Conservation (phyloP, 164 flowering plant genomes). For the Hamamelis virginiana region DNA sequence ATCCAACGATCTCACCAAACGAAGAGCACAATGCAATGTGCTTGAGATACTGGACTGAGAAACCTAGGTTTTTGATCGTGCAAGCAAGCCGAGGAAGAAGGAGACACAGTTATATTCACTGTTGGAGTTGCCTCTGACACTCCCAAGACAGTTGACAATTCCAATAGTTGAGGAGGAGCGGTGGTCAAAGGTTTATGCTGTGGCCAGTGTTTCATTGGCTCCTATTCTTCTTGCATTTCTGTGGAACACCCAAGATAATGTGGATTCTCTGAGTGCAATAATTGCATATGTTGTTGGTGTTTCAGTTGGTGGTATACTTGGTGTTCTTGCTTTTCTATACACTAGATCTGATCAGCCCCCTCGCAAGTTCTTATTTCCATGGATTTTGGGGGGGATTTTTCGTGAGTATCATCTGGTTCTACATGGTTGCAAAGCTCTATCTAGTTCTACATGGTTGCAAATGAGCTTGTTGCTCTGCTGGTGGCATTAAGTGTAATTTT, state of each 20-base stretch:
- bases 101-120: conserved; percentile 39
- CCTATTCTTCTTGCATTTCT: conserved; percentile 72
- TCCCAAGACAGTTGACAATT: conserved; percentile 84
- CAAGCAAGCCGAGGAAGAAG: too few relatives aligned
- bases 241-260: conserved; percentile 56
- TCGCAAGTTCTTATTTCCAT: conserved; percentile 53
- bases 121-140: conserved; percentile 68
- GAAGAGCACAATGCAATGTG: too few relatives aligned
- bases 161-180: conserved; percentile 73
- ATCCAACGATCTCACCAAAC: too few relatives aligned
- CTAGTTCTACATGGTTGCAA: conserved; percentile 88
- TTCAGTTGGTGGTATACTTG: conserved; percentile 49
- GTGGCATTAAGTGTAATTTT: conserved; percentile 67
- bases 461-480: conserved; percentile 83
- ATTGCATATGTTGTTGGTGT: conserved; percentile 43
- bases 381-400: conserved; percentile 91
- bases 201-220: conserved; percentile 69
- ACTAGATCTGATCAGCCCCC: conserved; percentile 69
- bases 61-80: too few relatives aligned
- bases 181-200: conserved; percentile 87
- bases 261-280: conserved; percentile 26
- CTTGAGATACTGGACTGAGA: too few relatives aligned
- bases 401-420: conserved; percentile 95
- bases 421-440: too few relatives aligned
- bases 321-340: conserved; percentile 54